Evolutionary conservation across 1,284 basidiomycete species (phyloP), one percentile per base, ranked within the genome.

Genomic region (Paramarasmius palmivorus): DNA sequence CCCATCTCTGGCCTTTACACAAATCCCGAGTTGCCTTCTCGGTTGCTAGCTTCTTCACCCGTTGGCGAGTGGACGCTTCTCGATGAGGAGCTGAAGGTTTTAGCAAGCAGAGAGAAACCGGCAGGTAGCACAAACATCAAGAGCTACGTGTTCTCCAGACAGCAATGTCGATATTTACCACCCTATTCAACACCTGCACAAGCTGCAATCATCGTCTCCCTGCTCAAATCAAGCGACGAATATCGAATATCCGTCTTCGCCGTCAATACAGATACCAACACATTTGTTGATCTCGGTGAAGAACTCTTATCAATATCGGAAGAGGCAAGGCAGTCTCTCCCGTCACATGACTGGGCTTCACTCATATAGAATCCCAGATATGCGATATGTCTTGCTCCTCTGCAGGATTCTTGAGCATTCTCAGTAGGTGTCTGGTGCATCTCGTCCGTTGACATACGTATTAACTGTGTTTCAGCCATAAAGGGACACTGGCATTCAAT

Each of bases 391-490:
- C 83, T 4, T 82, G 73, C 54, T 82, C 77, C 60, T 40, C 65
- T 1, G 69, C 75, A 1, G 84, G 83, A 6, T 73, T 70, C 59
- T 58, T 84, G 36, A 81, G 70, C 52, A 58, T 84, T 35, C 65
- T 86, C 4, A 63, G 83, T 83, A 67, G 50, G 78, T 49, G 8
- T 39, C 9, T 67, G 7, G 3, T 49, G 49, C 35, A 9, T 26
- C 20, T 25, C 20, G 32, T 45, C 23, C 35, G 8, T 19, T 9
- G 2, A 2, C 2, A 6, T 19, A 3, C 17, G 4, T 36, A 35
- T 32, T n/a, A n/a, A 29, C 41, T 6, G 37, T 36, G 4, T 35
- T 7, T 7, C 25, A 55, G 54, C 46, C 0, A 50, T 35, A 47
- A 19, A 41, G 15, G 54, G 54, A 25, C 47, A 35, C 14, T 51